Percentiles rank a stretch among this genome's conserved stretches.
Conservation (phyloP, 257 asterid species). For the Striga asiatica region DNA sequence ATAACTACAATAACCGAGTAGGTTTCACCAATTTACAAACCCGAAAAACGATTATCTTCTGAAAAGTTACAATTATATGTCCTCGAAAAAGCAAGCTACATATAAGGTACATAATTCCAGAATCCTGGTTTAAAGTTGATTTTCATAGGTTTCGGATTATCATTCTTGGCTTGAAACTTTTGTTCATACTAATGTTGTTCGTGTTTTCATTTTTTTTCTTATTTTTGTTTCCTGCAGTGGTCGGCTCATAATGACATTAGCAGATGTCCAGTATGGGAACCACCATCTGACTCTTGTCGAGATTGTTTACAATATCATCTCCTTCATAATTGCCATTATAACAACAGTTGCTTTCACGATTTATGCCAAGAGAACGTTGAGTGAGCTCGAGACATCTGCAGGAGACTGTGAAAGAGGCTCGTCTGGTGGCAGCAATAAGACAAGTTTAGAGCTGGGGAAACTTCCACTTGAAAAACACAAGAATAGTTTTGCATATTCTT, state of each 20-base stretch:
- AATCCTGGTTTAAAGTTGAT: too few relatives aligned
- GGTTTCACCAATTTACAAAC: too few relatives aligned
- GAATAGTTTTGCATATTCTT: slow-evolving; percentile 19
- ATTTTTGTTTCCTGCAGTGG: slow-evolving; percentile 43
- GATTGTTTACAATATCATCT: slow-evolving; percentile 58
- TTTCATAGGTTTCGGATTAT: too few relatives aligned
- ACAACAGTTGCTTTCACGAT: slow-evolving; percentile 54
- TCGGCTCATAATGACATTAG: slow-evolving; percentile 67
- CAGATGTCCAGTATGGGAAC: slow-evolving; percentile 68
- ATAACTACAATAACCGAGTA: too few relatives aligned
- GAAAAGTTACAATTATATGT: too few relatives aligned
- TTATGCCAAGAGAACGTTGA: slow-evolving; percentile 54
- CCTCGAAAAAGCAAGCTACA: too few relatives aligned
- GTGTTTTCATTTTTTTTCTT: neutral
- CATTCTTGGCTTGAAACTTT: too few relatives aligned
- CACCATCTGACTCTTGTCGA: slow-evolving; percentile 63
- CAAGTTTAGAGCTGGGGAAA: slow-evolving; percentile 44
- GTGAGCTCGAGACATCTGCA: slow-evolving; percentile 43
- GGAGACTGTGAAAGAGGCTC: slow-evolving; percentile 22
- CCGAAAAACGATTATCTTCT: too few relatives aligned
- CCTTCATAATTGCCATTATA: slow-evolving; percentile 56
- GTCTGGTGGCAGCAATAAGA: slow-evolving; percentile 5
- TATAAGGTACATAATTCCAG: too few relatives aligned
- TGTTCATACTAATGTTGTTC: too few relatives aligned
- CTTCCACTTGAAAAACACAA: slow-evolving; percentile 50